Evolutionary conservation across 23 red algal genomes (phyloP).

Genomic region (Agarophyton chilense): DNA sequence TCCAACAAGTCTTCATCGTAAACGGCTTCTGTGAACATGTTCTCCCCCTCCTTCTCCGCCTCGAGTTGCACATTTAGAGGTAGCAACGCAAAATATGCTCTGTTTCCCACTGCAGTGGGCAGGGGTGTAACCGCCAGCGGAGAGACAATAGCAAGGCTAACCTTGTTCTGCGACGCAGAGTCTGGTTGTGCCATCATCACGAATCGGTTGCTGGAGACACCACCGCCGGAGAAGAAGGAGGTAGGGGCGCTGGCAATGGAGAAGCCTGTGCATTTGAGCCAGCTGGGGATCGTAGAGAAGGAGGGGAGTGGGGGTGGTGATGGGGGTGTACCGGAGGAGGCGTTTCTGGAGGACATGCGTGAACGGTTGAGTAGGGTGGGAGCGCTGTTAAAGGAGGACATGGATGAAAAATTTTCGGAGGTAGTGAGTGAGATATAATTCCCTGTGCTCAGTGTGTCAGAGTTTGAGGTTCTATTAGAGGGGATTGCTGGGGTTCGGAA

Average conservation of each 20-base stretch:
- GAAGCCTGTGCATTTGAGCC: constrained; percentile 3
- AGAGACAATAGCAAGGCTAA: not conserved
- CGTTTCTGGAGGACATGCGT: not conserved
- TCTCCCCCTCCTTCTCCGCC: not conserved
- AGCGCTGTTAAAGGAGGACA: not conserved
- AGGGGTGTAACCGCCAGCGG: not conserved
- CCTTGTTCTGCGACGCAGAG: not conserved
- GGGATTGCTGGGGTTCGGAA: not conserved
- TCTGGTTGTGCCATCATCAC: not conserved
- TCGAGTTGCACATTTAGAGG: not conserved
- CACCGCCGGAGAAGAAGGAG: too few species aligned
- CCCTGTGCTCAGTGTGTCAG: constrained; percentile 6
- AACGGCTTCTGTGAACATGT: not conserved
- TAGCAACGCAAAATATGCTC: not conserved
- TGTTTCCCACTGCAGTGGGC: not conserved
- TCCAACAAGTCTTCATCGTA: not conserved
- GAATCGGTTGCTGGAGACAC: too few species aligned
- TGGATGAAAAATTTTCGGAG: not conserved
- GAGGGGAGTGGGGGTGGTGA: not conserved
- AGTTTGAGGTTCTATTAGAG: not conserved
- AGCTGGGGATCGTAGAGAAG: not conserved
- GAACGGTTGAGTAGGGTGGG: not conserved
- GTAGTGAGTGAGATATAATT: not conserved
- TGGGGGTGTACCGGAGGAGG: not conserved
- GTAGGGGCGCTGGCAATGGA: too few species aligned